These are phyloP conservation scores for Arachis monticola DNA, from an alignment of 331 rosid genomes.

Conservation along the genomic window DNA sequence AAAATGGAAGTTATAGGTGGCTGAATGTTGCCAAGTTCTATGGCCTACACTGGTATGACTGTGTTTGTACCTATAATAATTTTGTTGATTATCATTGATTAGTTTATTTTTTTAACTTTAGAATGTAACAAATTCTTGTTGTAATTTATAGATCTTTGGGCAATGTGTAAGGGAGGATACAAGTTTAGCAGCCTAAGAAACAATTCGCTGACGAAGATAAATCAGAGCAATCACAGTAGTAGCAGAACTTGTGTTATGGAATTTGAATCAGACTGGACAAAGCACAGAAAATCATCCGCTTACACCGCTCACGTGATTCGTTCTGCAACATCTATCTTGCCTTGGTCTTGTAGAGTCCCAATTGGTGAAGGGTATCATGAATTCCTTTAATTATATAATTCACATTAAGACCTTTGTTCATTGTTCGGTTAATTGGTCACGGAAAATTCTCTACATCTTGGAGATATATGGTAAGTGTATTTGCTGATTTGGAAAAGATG, in stretches of 20 bases:
- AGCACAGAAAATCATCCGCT: constrained; percentile 69
- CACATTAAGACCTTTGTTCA: constrained; percentile 18
- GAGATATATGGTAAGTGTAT: constrained; percentile 29
- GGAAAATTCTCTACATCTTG: constrained; percentile 39
- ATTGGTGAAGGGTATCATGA: constrained; percentile 83
- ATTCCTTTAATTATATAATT: constrained; percentile 50
- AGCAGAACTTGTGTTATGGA: constrained; percentile 78
- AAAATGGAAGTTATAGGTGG: constrained; percentile 71
- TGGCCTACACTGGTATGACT: constrained; percentile 66
- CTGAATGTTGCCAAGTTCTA: constrained; percentile 58
- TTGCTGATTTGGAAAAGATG: constrained; percentile 46
- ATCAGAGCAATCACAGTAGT: constrained; percentile 41
- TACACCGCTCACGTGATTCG: constrained; percentile 79
- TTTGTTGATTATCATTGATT: constrained; percentile 14
- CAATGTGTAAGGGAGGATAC: constrained; percentile 64
- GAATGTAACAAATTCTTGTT: constrained; percentile 8
- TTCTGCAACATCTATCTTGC: constrained; percentile 69
- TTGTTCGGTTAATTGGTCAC: constrained; percentile 36
- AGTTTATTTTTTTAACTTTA: neutral
- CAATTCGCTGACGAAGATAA: constrained; percentile 38
- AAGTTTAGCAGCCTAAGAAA: constrained; percentile 43
- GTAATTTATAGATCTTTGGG: constrained; percentile 56
- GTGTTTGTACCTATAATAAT: constrained; percentile 13
- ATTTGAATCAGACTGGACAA: constrained; percentile 76
- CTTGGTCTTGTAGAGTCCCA: constrained; percentile 89